phyloP scores from a whole-genome alignment of 2,329 filamentous ascomycete species.

The Lomentospora prolificans region DNA sequence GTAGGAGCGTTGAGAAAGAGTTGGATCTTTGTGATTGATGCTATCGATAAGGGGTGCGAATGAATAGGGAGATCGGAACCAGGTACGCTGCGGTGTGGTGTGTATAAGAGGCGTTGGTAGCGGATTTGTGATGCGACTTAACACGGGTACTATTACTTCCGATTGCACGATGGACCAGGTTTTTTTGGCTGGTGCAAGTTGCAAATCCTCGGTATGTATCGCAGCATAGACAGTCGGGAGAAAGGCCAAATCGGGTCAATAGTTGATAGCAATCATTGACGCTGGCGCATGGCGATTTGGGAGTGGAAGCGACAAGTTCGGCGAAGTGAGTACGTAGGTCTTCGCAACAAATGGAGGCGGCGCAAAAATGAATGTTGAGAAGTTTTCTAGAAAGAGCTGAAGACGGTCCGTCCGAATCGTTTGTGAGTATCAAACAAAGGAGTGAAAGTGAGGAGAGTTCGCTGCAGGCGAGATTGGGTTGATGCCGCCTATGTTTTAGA shows the following conservation, averaged over 20 bases:
- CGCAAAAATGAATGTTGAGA: not conserved
- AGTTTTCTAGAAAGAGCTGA: not conserved
- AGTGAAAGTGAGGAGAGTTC: not conserved
- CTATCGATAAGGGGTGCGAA: not conserved
- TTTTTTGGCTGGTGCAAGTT: not conserved
- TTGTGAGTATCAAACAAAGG: not conserved
- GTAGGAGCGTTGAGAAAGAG: no score
- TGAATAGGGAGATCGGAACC: not conserved
- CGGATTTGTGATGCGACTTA: conserved; percentile 1
- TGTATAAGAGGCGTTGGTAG: not conserved
- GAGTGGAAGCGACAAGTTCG: not conserved
- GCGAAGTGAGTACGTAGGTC: not conserved
- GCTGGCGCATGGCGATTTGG: not conserved
- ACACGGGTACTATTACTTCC: not conserved
- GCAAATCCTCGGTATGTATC: not conserved
- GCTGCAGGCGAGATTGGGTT: not conserved
- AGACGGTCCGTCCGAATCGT: no score
- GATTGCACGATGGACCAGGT: not conserved
- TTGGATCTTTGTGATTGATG: not conserved
- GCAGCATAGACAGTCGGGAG: not conserved
- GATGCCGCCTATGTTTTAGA: not conserved
- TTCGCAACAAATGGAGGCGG: no score
- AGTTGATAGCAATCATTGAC: not conserved
- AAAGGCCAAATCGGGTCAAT: not conserved
- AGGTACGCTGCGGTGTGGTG: not conserved